Percentiles rank a stretch among this genome's conserved stretches.
These are phyloP conservation scores for Gossypium laxum DNA, from an alignment of 441 rosid species.

Conservation along the genomic window DNA sequence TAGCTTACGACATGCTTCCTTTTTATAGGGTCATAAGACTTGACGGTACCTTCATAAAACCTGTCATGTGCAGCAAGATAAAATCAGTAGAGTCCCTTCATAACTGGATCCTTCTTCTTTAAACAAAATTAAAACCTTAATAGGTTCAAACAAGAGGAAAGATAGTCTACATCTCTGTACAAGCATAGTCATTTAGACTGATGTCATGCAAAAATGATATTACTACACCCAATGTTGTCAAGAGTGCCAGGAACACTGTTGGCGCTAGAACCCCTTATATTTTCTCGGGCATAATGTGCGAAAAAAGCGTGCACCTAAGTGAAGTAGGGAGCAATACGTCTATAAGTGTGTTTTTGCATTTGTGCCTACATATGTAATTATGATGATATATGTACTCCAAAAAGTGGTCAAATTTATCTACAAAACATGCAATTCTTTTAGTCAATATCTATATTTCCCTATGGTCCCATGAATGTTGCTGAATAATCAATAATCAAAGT, in stretches of 20 bases:
- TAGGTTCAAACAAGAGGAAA: background rate
- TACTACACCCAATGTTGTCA: background rate
- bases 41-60: constrained; percentile 88
- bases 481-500: background rate
- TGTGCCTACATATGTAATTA: background rate
- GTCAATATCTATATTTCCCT: background rate
- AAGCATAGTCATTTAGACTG: background rate
- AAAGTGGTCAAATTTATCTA: background rate
- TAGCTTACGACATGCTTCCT: constrained; percentile 80
- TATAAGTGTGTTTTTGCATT: background rate
- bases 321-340: background rate
- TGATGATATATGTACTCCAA: background rate
- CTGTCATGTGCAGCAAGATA: constrained; percentile 38
- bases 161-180: background rate
- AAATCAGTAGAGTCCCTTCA: constrained; percentile 5
- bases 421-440: background rate
- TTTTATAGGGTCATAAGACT: constrained; percentile 81
- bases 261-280: background rate
- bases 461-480: background rate
- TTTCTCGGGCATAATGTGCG: background rate
- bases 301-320: background rate
- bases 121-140: background rate
- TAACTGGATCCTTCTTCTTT: background rate
- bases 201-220: constrained; percentile 2
- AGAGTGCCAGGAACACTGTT: background rate